Evolutionary conservation across 176 grass and related monocot genomes (phyloP).

Genomic region (Calamus simplicifolius): DNA sequence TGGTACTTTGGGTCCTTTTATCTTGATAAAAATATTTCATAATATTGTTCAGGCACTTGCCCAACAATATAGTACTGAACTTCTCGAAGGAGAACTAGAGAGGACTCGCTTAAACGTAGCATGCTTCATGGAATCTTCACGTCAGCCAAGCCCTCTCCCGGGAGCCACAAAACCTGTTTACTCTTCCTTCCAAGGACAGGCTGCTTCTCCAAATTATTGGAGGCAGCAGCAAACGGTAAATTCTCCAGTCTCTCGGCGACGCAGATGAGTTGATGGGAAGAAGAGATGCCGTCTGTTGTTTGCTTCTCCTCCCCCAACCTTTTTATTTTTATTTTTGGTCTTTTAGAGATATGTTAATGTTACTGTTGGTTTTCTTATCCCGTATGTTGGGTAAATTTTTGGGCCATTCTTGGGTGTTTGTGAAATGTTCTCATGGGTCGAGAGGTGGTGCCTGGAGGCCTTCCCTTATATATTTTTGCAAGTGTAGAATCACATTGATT

Average conservation of each 20-base stretch:
- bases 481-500: conserved; percentile 10
- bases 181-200: conserved; percentile 23
- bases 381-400: conserved; percentile 44
- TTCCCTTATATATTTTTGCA: conserved; percentile 11
- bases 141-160: conserved; percentile 27
- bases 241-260: conserved; percentile 71
- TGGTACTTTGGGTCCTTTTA: no score
- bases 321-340: neutral
- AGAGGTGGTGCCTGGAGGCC: neutral
- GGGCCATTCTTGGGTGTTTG: conserved; percentile 73
- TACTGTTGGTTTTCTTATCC: conserved; percentile 40
- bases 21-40: no score
- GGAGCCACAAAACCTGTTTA: conserved; percentile 32
- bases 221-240: conserved; percentile 55
- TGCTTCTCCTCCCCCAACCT: conserved; percentile 7
- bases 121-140: conserved; percentile 75
- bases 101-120: conserved; percentile 86
- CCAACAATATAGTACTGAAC: conserved; percentile 68
- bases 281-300: neutral
- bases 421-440: conserved; percentile 41
- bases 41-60: conserved; percentile 39
- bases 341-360: conserved; percentile 17
- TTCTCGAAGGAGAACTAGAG: conserved; percentile 81
- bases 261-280: conserved; percentile 35
- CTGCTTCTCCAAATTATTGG: conserved; percentile 67